These are phyloP conservation scores for Nemania abortiva DNA, from an alignment of 2,329 filamentous ascomycete species.

Conservation along the genomic window DNA sequence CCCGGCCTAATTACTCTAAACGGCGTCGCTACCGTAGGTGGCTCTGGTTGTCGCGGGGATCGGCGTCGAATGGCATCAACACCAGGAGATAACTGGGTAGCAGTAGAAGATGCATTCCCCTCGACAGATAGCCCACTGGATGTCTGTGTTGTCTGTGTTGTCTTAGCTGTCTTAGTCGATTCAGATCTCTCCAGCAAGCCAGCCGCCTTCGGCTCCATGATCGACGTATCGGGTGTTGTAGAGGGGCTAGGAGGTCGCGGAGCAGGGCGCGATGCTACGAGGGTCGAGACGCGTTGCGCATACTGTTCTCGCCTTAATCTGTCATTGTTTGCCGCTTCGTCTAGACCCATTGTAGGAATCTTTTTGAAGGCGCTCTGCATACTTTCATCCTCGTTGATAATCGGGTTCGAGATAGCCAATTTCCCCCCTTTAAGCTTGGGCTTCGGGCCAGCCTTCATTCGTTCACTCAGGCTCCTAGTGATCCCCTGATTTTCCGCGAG, in stretches of 20 bases:
- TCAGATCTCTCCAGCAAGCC: constrained; percentile 43
- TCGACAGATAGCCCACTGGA: constrained; percentile 48
- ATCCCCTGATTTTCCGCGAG: constrained; percentile 27
- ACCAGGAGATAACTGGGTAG: constrained; percentile 64
- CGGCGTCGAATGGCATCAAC: constrained; percentile 63
- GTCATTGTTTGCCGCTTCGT: constrained; percentile 62
- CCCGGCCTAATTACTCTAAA: constrained; percentile 48
- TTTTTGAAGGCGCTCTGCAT: constrained; percentile 45
- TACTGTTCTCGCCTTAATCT: constrained; percentile 56
- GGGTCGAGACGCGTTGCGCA: constrained; percentile 48
- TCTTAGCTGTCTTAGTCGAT: constrained; percentile 46
- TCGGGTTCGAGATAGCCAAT: constrained; percentile 63
- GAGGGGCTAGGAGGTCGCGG: constrained; percentile 53
- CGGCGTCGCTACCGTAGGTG: constrained; percentile 37
- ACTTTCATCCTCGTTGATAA: constrained; percentile 52
- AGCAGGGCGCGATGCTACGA: constrained; percentile 54
- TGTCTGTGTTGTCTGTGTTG: constrained; percentile 43
- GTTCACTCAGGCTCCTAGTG: constrained; percentile 36
- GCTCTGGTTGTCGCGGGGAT: constrained; percentile 59
- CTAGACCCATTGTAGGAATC: constrained; percentile 61
- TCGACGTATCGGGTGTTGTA: constrained; percentile 50
- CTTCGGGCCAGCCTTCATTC: constrained; percentile 41
- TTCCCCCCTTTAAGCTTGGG: constrained; percentile 53
- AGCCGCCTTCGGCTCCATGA: constrained; percentile 57
- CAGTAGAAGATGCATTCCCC: constrained; percentile 58